Base-by-base conservation (phyloP, 306 rosid species). In the Vicia sativa region DNA sequence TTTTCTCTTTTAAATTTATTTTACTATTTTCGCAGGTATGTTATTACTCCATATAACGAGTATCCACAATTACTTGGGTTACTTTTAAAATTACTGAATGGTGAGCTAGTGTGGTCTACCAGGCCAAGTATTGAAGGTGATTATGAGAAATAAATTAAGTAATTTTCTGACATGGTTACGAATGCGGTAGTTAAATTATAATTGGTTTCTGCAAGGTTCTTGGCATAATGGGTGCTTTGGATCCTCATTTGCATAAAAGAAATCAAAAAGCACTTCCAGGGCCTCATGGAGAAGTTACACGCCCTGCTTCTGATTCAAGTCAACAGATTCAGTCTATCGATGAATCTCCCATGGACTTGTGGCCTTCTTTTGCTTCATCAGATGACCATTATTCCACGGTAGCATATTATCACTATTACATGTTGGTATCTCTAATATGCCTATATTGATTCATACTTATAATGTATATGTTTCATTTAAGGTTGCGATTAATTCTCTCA, bases 191-290 rank as follows among this genome's bases (percentile, higher is more conserved):
- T 43, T 71, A 69, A 74, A 39, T 39, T 73, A 38, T 72, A 62
- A 57, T 72, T 49, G 78, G 76, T 19, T 54, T 80, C 68, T 23
- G 23, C 43, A 64, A 93, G 99, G 99, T 93, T 70, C 95, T 93
- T 59, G 99, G 99, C 58, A 93, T 93, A 71, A 93, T 93, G 95
- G 99, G 99, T 72, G 99, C 99, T 72, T 75, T 93, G 73, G 99
- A 93, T 81, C 99, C 99, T 79, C 99, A 90, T 81, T 84, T 68
- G 72, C 91, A 93, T 77, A 93, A 93, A 77, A 73, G 84, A 76
- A 90, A 93, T 79, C 97, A 90, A 68, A 84, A 70, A 84, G 72
- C 83, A 65, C 81, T 83, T 84, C 88, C 91, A 5, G 99, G 97
- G 65, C 79, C 84, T 46, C 97, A 90, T 62, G 95, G 97, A 65